Conservation (phyloP, 2,329 filamentous ascomycete genomes). For the Xylariaceae sp. region DNA sequence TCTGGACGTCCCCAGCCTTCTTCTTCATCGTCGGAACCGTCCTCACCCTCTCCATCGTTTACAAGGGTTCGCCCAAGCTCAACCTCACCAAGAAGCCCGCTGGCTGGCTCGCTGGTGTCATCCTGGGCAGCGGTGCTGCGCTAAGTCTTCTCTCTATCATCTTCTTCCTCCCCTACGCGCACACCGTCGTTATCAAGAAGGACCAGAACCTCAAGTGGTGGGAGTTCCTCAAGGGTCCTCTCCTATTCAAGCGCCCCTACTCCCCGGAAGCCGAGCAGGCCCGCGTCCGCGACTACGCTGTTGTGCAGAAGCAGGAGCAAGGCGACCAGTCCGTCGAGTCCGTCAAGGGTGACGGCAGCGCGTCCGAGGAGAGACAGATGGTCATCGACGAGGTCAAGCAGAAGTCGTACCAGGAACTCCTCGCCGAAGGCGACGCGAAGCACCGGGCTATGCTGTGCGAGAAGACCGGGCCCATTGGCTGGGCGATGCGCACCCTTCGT, state of each 20-base stretch:
- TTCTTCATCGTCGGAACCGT: slow-evolving; percentile 71
- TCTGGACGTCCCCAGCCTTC: slow-evolving; percentile 68
- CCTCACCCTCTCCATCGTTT: slow-evolving; percentile 72
- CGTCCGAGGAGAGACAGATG: slow-evolving; percentile 40
- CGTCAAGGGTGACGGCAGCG: slow-evolving; percentile 24
- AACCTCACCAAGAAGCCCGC: slow-evolving; percentile 59
- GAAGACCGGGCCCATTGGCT: slow-evolving; percentile 64
- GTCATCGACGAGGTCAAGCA: slow-evolving; percentile 45
- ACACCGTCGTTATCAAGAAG: slow-evolving; percentile 63
- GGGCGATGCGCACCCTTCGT: slow-evolving; percentile 74
- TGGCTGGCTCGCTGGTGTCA: slow-evolving; percentile 63
- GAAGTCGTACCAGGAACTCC: slow-evolving; percentile 56
- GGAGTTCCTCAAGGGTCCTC: slow-evolving; percentile 57
- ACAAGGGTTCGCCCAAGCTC: slow-evolving; percentile 71
- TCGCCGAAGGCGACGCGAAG: slow-evolving; percentile 50
- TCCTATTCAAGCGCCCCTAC: slow-evolving; percentile 56
- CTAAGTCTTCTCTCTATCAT: slow-evolving; percentile 54
- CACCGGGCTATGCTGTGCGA: slow-evolving; percentile 60
- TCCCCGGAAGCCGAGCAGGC: slow-evolving; percentile 49
- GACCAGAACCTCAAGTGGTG: slow-evolving; percentile 61
- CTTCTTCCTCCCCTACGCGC: slow-evolving; percentile 69
- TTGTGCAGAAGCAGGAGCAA: slow-evolving; percentile 58
- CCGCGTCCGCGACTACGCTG: slow-evolving; percentile 68
- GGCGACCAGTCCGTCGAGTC: slow-evolving; percentile 8
- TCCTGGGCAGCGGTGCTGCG: slow-evolving; percentile 57